These are phyloP conservation scores for Scedosporium aurantiacum DNA, from an alignment of 2,329 filamentous ascomycete species.

Conservation along the genomic window DNA sequence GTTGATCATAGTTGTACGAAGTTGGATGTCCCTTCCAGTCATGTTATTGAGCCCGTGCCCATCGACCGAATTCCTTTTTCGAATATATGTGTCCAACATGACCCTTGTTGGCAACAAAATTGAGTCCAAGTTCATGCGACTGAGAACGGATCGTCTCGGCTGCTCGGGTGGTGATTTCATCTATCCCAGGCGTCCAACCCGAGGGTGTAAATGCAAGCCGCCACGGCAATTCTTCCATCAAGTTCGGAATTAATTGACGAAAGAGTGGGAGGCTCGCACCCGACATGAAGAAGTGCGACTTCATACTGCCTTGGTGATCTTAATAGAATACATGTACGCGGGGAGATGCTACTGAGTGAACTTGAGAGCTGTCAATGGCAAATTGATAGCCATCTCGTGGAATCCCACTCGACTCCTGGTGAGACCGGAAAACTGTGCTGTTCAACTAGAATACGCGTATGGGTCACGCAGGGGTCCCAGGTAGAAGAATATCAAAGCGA, in stretches of 20 bases:
- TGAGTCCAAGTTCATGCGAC: neutral
- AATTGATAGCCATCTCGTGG: no score
- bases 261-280: neutral
- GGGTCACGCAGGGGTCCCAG: neutral
- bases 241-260: neutral
- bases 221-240: neutral
- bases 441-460: no score
- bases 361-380: neutral
- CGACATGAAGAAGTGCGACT: neutral
- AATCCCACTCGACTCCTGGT: no score
- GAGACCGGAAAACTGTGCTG: no score
- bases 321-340: neutral
- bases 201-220: neutral
- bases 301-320: neutral
- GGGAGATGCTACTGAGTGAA: neutral
- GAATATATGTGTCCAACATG: no score
- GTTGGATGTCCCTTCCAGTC: no score
- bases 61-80: no score
- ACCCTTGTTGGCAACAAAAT: constrained; percentile 14
- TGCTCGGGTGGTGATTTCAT: neutral
- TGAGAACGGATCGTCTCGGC: neutral
- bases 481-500: neutral
- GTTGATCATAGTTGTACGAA: no score
- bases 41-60: no score
- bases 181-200: neutral